Percentiles rank a stretch among this genome's conserved stretches.
phyloP scores from a whole-genome alignment of 768 basidiomycete species.

The Russula olivacea region DNA sequence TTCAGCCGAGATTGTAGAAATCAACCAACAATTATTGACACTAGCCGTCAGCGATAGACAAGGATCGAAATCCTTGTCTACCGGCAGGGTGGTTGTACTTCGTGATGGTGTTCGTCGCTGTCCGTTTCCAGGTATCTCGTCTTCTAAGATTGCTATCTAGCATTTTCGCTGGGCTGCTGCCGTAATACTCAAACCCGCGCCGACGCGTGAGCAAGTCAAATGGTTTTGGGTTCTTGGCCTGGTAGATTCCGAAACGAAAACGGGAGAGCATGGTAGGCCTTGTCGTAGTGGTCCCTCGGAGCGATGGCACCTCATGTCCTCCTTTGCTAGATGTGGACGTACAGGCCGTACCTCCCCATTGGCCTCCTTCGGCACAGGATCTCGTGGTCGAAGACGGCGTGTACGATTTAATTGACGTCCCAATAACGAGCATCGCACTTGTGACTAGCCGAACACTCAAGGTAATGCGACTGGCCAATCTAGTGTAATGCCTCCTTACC shows the following conservation, averaged over 20 bases:
- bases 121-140: not conserved
- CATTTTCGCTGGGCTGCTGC: conserved; percentile 69
- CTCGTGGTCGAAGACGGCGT: conserved; percentile 46
- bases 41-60: conserved; percentile 55
- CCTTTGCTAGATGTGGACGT: conserved; percentile 47
- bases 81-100: conserved; percentile 80
- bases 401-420: conserved; percentile 63
- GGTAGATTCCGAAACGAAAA: conserved; percentile 58
- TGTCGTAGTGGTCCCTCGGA: not conserved
- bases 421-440: conserved; percentile 67
- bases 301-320: not conserved
- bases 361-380: conserved; percentile 57
- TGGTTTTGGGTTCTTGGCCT: conserved; percentile 67
- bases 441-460: conserved; percentile 69
- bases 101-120: conserved; percentile 63
- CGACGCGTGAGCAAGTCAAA: conserved; percentile 45
- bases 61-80: conserved; percentile 58
- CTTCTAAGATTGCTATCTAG: conserved; percentile 37
- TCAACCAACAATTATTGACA: conserved; percentile 57
- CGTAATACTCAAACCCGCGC: conserved; percentile 60
- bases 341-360: conserved; percentile 60
- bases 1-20: conserved; percentile 51
- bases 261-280: conserved; percentile 45
- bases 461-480: conserved; percentile 35
- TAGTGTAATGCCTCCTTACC: conserved; percentile 13